These are phyloP conservation scores for Intubia oerlemansii DNA, from an alignment of 2,329 filamentous ascomycete genomes.

Conservation along the genomic window DNA sequence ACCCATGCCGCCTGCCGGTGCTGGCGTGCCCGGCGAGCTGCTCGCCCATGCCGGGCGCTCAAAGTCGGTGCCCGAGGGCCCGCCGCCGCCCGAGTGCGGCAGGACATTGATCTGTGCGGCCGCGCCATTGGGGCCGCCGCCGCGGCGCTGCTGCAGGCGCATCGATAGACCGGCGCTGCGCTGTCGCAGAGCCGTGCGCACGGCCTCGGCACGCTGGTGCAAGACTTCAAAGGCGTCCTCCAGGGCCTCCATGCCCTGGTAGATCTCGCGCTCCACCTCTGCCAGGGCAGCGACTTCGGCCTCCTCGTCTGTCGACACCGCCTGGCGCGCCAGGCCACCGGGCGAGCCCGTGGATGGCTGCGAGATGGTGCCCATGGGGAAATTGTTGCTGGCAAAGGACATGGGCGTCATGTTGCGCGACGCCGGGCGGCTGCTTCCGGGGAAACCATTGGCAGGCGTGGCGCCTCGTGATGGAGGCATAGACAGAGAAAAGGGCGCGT, in stretches of 20 bases:
- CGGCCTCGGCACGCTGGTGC: slow-evolving; percentile 65
- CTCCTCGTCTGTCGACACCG: slow-evolving; percentile 81
- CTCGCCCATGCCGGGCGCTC: slow-evolving; percentile 23
- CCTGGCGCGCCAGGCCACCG: slow-evolving; percentile 20
- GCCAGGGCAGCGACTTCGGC: slow-evolving; percentile 77
- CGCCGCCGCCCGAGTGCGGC: slow-evolving; percentile 16
- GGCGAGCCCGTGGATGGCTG: neutral
- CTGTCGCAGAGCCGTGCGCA: slow-evolving; percentile 60
- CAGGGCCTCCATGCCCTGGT: slow-evolving; percentile 78
- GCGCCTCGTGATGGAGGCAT: slow-evolving; percentile 14
- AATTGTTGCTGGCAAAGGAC: slow-evolving; percentile 13
- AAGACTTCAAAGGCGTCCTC: slow-evolving; percentile 87
- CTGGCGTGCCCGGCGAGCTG: slow-evolving; percentile 10
- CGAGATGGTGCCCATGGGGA: slow-evolving; percentile 5
- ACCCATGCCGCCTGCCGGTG: too few relatives aligned
- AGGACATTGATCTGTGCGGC: slow-evolving; percentile 30
- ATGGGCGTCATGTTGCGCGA: slow-evolving; percentile 32
- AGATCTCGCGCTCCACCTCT: slow-evolving; percentile 85
- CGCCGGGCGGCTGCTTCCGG: slow-evolving; percentile 21
- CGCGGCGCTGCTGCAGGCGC: slow-evolving; percentile 36
- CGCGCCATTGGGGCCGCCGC: slow-evolving; percentile 10
- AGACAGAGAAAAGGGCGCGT: slow-evolving; percentile 9
- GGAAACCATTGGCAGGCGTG: slow-evolving; percentile 16
- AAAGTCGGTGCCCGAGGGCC: slow-evolving; percentile 17
- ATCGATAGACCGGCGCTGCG: slow-evolving; percentile 56